Evolutionary conservation across 139 green algal genomes (phyloP).

Genomic region (Chlorella sp.): DNA sequence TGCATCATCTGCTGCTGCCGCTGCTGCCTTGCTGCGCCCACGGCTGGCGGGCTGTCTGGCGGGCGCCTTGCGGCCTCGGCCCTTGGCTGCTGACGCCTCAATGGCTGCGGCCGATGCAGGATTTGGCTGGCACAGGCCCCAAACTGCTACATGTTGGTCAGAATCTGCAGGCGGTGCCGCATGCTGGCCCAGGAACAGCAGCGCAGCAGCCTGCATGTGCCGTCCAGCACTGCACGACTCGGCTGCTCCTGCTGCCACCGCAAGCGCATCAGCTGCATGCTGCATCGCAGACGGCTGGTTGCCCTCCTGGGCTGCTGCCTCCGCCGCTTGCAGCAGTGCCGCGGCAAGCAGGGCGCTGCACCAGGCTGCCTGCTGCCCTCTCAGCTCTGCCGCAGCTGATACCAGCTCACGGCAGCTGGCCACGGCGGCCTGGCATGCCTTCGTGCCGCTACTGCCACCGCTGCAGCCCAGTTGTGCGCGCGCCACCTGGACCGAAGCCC

Average conservation of each 20-base stretch:
- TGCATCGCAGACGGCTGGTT: not conserved
- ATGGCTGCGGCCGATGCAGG: not conserved
- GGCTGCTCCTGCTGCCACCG: not conserved
- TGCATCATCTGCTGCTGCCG: not conserved
- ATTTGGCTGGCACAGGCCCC: not conserved
- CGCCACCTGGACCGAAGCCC: not conserved
- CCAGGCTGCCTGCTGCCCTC: not conserved
- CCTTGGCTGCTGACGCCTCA: not conserved
- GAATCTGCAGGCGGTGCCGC: not conserved
- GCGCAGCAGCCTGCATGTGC: conserved; percentile 3
- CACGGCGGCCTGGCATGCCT: not conserved
- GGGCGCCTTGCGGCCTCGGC: not conserved
- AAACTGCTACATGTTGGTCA: conserved; percentile 1
- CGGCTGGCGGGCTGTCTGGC: not conserved
- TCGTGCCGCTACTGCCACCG: not conserved
- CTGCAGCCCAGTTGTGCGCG: not conserved
- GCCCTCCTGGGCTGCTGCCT: not conserved
- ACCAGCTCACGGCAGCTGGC: not conserved
- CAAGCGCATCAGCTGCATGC: not conserved
- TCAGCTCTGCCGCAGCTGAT: not conserved
- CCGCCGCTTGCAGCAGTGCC: not conserved
- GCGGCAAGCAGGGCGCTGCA: not conserved
- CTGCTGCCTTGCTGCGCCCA: conserved; percentile 9
- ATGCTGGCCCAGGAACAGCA: conserved; percentile 7
- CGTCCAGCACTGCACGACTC: not conserved